These are phyloP conservation scores for Macrophomina tecta DNA, from an alignment of 2,329 filamentous ascomycete species.

Conservation along the genomic window DNA sequence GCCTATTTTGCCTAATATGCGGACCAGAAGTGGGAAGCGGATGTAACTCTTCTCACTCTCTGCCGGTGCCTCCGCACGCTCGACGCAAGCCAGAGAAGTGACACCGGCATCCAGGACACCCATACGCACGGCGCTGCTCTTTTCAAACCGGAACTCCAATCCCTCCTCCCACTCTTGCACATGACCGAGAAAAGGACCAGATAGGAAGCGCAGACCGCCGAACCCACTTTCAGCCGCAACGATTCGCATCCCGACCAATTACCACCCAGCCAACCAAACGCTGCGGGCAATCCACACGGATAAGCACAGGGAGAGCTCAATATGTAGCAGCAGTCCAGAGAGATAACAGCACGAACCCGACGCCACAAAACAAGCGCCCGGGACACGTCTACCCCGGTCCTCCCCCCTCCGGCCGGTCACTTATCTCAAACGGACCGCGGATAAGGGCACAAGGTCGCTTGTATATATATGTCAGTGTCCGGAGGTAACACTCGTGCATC, in stretches of 20 bases:
- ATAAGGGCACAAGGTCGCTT: background rate
- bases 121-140: too few relatives aligned
- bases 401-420: background rate
- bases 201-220: background rate
- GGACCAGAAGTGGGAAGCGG: too few relatives aligned
- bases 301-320: background rate
- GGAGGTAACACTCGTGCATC: background rate
- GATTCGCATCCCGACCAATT: background rate
- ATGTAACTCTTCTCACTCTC: too few relatives aligned
- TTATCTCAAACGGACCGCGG: background rate
- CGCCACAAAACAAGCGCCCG: background rate
- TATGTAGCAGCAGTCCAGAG: background rate
- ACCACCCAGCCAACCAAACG: too few relatives aligned
- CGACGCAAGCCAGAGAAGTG: too few relatives aligned
- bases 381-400: background rate
- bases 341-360: background rate
- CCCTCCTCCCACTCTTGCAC: too few relatives aligned
- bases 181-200: background rate
- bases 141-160: too few relatives aligned
- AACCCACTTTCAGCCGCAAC: background rate
- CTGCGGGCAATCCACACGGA: background rate
- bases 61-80: too few relatives aligned
- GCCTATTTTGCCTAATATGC: too few relatives aligned
- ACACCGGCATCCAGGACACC: too few relatives aligned
- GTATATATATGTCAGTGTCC: background rate